Percentiles rank a stretch among this genome's conserved stretches.
phyloP scores from a whole-genome alignment of 768 basidiomycete genomes.

The Amanita rubescens region DNA sequence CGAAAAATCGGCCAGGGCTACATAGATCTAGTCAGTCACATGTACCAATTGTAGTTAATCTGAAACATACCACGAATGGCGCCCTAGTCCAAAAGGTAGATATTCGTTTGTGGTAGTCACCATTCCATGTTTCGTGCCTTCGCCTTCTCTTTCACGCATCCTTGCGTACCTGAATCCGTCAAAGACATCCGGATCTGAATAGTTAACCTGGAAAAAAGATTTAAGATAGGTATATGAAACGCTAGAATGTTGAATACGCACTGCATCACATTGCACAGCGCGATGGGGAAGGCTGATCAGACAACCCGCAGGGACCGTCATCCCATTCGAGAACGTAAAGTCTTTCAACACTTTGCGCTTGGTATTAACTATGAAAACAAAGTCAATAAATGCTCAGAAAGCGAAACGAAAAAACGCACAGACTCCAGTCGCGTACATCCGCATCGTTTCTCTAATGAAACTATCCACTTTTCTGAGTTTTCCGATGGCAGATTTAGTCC shows the following conservation, averaged over 20 bases:
- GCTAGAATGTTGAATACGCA: not conserved
- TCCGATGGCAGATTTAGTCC: conserved; percentile 26
- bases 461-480: conserved; percentile 40
- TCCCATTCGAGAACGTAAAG: conserved; percentile 27
- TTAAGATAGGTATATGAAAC: not conserved
- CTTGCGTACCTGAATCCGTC: conserved; percentile 35
- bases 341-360: conserved; percentile 28
- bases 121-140: conserved; percentile 22
- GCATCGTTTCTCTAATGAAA: conserved; percentile 33
- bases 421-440: conserved; percentile 16
- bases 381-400: not conserved
- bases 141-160: conserved; percentile 20
- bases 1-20: conserved; percentile 28
- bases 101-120: conserved; percentile 20
- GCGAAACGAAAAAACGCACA: conserved; percentile 13
- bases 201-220: conserved; percentile 16
- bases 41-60: too few species aligned
- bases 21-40: not conserved
- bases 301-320: conserved; percentile 19
- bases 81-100: conserved; percentile 26
- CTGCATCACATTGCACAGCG: conserved; percentile 10
- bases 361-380: conserved; percentile 14
- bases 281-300: conserved; percentile 10
- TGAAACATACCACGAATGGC: conserved; percentile 13
- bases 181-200: conserved; percentile 25